Base-by-base conservation (phyloP, 495 filamentous ascomycete genomes). In the Penicillium maclennaniae region DNA sequence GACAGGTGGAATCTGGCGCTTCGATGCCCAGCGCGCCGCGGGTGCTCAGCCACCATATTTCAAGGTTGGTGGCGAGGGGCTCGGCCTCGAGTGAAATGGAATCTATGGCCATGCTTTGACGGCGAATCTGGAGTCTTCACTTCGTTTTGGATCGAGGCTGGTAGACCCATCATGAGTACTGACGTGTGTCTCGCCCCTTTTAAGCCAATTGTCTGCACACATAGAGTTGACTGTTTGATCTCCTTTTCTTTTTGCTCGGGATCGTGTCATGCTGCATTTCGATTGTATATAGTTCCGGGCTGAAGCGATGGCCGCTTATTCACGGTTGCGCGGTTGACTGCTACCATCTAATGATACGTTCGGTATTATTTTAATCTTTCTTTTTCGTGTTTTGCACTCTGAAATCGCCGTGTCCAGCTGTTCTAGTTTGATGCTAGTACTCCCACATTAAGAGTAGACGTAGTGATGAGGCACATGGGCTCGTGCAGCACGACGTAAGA, bases 1-100 rank as follows among this genome's bases (percentile, higher is more conserved):
- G 75, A 96, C 92, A 7, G 87, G 84, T 49, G 92, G 92, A 4
- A 79, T 97, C 20, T 97, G 92, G 92, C 75, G 87, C 36, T 97
- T 91, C 67, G 88, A 95, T 65, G 57, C 63, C 21, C 70, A 71
- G 34, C 89, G 90, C 68, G 83, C 83, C 16, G 77, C 45, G n/a
- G 66, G 53, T 58, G 75, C 73, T 14, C 54, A 63, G 37, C 72
- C 73, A 2, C 75, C 75, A 21, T 78, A 77, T 54, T 68, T 74
- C 60, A 69, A 69, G 54, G 39, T 52, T 43, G 73, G 71, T 36
- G 63, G 63, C 31, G 67, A 74, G 51, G 75, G 72, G 9, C 62
- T 78, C 6, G 75, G 75, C 7, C 40, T 75, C 21, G 63, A 62
- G 47, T 69, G n/a, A 59, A 51, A 51, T 34, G 23, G 38, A 25